Percentiles rank a stretch among this genome's conserved stretches.
Conservation (phyloP, 2,329 filamentous ascomycete genomes). For the Trichophyton verrucosum region DNA sequence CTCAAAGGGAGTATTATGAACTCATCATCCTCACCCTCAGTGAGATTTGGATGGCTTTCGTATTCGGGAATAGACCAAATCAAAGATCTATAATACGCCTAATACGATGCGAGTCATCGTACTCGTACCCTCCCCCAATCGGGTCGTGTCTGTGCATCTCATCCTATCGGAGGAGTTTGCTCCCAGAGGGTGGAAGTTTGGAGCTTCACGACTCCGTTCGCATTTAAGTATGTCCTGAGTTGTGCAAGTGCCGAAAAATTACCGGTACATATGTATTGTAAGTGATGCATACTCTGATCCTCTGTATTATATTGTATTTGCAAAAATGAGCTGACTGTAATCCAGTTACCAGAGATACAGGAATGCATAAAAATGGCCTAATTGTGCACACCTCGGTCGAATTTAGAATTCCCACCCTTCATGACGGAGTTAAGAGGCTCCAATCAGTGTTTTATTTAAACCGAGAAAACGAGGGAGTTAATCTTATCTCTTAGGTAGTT, state of each 20-base stretch:
- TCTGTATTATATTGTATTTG: neutral
- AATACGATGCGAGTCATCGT: neutral
- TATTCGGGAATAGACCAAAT: neutral
- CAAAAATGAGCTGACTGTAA: neutral
- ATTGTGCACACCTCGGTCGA: neutral
- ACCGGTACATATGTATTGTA: neutral
- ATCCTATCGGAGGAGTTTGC: neutral
- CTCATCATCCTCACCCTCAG: neutral
- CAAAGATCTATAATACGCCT: neutral
- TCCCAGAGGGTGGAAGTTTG: neutral
- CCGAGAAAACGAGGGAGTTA: neutral
- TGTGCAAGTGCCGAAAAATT: neutral
- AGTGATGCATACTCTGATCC: neutral
- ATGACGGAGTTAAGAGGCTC: neutral
- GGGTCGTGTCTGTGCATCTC: neutral
- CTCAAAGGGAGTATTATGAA: no score
- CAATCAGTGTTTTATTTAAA: neutral
- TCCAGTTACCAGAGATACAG: neutral
- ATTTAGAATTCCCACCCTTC: neutral
- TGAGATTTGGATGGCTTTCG: neutral
- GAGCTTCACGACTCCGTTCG: neutral
- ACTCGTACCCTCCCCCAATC: neutral
- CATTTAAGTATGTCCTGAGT: neutral
- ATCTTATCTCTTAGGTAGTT: neutral
- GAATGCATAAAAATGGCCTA: neutral